Evolutionary conservation across 495 filamentous ascomycete genomes (phyloP).

Genomic region (Choiromyces venosus): DNA sequence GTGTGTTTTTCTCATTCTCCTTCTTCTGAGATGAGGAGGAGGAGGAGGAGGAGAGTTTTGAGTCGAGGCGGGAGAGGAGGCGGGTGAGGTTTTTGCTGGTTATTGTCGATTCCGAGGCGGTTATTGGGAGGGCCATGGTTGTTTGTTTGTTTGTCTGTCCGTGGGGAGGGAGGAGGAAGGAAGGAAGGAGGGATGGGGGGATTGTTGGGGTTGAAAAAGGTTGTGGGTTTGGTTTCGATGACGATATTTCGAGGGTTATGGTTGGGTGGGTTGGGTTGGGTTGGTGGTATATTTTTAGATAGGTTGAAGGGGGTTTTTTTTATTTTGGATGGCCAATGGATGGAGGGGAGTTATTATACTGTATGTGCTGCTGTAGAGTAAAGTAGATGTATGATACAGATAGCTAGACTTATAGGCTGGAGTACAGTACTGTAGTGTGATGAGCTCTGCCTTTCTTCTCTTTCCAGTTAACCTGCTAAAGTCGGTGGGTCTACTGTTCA

Average conservation of each 20-base stretch:
- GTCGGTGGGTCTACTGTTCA: not conserved
- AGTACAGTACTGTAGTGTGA: not conserved
- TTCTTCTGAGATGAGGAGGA: constrained; percentile 56
- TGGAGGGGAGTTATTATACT: not conserved
- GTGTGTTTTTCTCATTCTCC: constrained; percentile 81
- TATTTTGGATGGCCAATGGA: not conserved
- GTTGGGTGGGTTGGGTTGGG: constrained; percentile 44
- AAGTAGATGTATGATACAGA: not conserved
- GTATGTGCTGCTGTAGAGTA: not conserved
- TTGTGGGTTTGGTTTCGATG: constrained; percentile 61
- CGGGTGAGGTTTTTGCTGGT: constrained; percentile 28
- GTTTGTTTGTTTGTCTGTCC: not conserved
- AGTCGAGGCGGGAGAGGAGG: constrained; percentile 43
- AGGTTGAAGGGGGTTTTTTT: too few species aligned
- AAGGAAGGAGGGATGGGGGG: constrained; percentile 52
- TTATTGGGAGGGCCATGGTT: not conserved
- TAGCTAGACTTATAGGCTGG: too few species aligned
- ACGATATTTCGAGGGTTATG: constrained; percentile 55
- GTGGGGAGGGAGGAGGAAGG: constrained; percentile 20
- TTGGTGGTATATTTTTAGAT: not conserved
- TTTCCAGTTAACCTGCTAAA: not conserved
- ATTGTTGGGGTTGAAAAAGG: constrained; percentile 50
- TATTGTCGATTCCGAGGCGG: not conserved
- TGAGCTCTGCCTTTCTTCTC: not conserved
- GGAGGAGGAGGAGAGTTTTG: constrained; percentile 28